Percentiles rank a stretch among this genome's conserved stretches.
Evolutionary conservation across 2,329 filamentous ascomycete species (phyloP).

Genomic region (Cadophora sp.): DNA sequence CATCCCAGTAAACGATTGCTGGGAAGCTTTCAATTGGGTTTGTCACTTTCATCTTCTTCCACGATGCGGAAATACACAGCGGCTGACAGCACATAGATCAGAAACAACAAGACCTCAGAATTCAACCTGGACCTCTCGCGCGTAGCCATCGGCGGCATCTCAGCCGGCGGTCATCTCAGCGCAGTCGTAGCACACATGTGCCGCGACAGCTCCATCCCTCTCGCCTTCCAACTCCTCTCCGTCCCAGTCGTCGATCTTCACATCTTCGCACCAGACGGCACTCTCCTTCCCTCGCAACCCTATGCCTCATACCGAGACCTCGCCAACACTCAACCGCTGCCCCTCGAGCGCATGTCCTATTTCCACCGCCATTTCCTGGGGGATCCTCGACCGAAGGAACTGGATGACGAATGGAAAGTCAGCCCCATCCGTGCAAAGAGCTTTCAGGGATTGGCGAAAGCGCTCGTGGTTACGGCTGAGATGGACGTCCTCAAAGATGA

Average conservation of each 20-base stretch:
- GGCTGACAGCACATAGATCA: conserved; percentile 2
- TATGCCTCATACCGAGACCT: conserved; percentile 35
- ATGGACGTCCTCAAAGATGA: conserved; percentile 48
- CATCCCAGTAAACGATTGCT: conserved; percentile 50
- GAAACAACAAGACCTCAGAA: conserved; percentile 32
- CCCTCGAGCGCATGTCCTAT: conserved; percentile 29
- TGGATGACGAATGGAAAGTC: conserved; percentile 23
- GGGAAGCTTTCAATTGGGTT: conserved; percentile 53
- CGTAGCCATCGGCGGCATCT: conserved; percentile 33
- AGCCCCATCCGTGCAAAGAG: conserved; percentile 41
- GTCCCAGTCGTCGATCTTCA: conserved; percentile 32
- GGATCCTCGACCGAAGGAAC: conserved; percentile 16
- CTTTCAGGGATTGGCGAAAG: conserved; percentile 40
- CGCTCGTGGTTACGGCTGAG: conserved; percentile 46
- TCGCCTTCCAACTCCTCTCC: conserved; percentile 33
- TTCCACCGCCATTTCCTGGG: conserved; percentile 32
- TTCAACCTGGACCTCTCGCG: conserved; percentile 28
- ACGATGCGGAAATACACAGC: no score
- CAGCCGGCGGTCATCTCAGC: conserved; percentile 32
- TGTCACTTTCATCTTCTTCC: neutral
- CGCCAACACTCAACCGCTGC: conserved; percentile 25
- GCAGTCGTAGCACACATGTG: conserved; percentile 33
- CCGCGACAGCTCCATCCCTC: conserved; percentile 28
- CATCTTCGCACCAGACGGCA: conserved; percentile 21
- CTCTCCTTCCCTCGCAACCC: conserved; percentile 3